Conservation (phyloP, 2,329 filamentous ascomycete genomes). For the Orbilia javanica region DNA sequence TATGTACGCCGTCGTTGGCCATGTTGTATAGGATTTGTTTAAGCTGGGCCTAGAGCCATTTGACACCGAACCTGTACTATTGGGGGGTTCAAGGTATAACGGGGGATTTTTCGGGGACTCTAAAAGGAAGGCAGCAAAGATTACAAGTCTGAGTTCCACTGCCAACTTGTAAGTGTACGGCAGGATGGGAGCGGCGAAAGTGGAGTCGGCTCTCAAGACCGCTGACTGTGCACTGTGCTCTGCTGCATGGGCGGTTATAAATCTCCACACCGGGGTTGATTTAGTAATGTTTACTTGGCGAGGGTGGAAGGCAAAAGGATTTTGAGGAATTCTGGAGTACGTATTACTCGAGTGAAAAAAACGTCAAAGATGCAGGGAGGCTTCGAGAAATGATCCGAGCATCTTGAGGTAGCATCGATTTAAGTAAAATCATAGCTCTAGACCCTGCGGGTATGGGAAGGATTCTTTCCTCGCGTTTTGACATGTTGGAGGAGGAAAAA, state of each 20-base stretch:
- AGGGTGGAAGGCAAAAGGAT: background rate
- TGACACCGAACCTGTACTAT: slow-evolving; percentile 31
- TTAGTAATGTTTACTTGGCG: slow-evolving; percentile 15
- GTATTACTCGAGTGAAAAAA: no score
- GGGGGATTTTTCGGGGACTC: slow-evolving; percentile 46
- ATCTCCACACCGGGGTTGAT: slow-evolving; percentile 6
- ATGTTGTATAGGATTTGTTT: slow-evolving; percentile 22
- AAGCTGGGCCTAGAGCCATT: slow-evolving; percentile 24
- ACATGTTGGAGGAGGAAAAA: background rate
- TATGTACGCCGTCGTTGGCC: slow-evolving; percentile 46
- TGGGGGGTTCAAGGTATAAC: slow-evolving; percentile 1
- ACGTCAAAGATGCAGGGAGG: slow-evolving; percentile 7
- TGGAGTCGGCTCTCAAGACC: slow-evolving; percentile 34
- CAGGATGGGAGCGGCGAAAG: slow-evolving; percentile 45
- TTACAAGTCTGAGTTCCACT: slow-evolving; percentile 12
- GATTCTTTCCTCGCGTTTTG: slow-evolving; percentile 4
- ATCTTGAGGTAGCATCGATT: slow-evolving; percentile 18
- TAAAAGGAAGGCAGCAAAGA: slow-evolving; percentile 40
- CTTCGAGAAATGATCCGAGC: background rate
- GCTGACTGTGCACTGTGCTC: slow-evolving; percentile 19
- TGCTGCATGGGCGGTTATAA: slow-evolving; percentile 26
- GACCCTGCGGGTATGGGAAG: background rate
- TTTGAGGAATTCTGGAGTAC: background rate
- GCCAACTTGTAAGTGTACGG: slow-evolving; percentile 31
- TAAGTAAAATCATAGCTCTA: slow-evolving; percentile 2